Base-by-base conservation (phyloP, 1,284 basidiomycete species). In the Microbotryum intermedium region DNA sequence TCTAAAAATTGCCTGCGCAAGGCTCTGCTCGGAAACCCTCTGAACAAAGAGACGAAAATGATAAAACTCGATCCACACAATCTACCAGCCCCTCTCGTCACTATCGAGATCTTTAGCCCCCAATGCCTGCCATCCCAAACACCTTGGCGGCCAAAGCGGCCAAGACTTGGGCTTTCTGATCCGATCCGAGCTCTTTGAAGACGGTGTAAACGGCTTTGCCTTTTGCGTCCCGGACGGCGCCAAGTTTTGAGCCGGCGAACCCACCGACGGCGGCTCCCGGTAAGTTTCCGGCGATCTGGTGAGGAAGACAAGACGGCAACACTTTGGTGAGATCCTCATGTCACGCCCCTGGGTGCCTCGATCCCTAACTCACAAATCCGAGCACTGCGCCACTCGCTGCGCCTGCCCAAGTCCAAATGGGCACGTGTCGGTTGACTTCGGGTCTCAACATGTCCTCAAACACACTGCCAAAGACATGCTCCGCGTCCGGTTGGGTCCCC, bases 161-260 rank as follows among this genome's bases (percentile, higher is more conserved):
- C 50, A 97, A 76, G 66, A 97, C 69, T 46, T 73, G 66, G 0
- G 75, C 74, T 46, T 72, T 88, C 87, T 97, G 71, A 10, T 60
- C 67, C 46, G 55, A 57, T 18, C 64, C 64, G 48, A 74, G 58
- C 28, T 67, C 65, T 50, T 92, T 77, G 74, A 98, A 98, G n/a
- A 97, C 94, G 21, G 86, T 80, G 11, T 88, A 89, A 25, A 95
- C 90, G 64, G 85, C 86, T 79, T 89, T 90, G n/a, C 79, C 91
- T 77, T 94, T 94, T 2, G 91, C 91, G 71, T 95, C 91, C 56
- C 91, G 80, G 56, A 95, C 80, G 2, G 89, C 88, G 50, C 91
- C 91, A 43, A 94, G 76, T 20, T 87, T 79, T 71, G 90, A 91
- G 0, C 91, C 91, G 0, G 88, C 88, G 68, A 86, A 83, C 1